These are phyloP conservation scores for Aspergillus arachidicola DNA, from an alignment of 2,329 filamentous ascomycete genomes.

Conservation along the genomic window DNA sequence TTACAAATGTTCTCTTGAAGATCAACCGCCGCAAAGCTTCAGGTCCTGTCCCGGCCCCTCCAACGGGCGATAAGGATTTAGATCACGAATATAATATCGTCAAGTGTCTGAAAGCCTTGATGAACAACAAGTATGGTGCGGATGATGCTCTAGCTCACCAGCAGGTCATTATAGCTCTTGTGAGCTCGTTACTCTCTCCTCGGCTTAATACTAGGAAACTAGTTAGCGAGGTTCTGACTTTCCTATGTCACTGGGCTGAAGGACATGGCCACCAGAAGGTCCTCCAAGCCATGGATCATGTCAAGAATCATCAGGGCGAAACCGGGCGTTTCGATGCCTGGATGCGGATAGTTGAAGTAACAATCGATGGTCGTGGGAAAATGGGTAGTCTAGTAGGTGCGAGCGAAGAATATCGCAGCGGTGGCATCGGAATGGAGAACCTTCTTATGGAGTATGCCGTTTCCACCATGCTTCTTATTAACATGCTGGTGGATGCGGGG, in stretches of 20 bases:
- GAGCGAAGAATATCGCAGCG: conserved; percentile 92
- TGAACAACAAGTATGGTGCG: conserved; percentile 99
- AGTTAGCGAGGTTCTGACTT: conserved; percentile 94
- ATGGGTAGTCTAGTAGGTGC: conserved; percentile 98
- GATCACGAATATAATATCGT: conserved; percentile 96
- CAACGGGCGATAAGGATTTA: conserved; percentile 72
- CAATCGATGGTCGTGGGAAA: conserved; percentile 93
- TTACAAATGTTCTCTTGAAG: conserved; percentile 90
- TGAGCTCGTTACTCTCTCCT: conserved; percentile 82
- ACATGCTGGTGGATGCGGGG: conserved; percentile 92
- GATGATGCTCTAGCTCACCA: conserved; percentile 91
- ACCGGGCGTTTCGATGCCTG: conserved; percentile 96
- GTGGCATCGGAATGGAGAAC: conserved; percentile 98
- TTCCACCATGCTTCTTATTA: conserved; percentile 90
- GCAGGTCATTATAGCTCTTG: conserved; percentile 84
- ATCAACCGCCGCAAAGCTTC: conserved; percentile 84
- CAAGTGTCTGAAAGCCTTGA: conserved; percentile 93
- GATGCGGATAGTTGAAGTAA: conserved; percentile 98
- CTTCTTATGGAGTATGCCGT: conserved; percentile 98
- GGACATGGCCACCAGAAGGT: conserved; percentile 91
- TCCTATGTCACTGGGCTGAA: conserved; percentile 90
- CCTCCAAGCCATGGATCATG: conserved; percentile 86
- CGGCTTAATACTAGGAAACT: conserved; percentile 90
- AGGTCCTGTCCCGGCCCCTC: conserved; percentile 67
- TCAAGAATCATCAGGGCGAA: conserved; percentile 84